These are phyloP conservation scores for Fomitopsis schrenkii DNA, from an alignment of 1,284 basidiomycete species.

Conservation along the genomic window DNA sequence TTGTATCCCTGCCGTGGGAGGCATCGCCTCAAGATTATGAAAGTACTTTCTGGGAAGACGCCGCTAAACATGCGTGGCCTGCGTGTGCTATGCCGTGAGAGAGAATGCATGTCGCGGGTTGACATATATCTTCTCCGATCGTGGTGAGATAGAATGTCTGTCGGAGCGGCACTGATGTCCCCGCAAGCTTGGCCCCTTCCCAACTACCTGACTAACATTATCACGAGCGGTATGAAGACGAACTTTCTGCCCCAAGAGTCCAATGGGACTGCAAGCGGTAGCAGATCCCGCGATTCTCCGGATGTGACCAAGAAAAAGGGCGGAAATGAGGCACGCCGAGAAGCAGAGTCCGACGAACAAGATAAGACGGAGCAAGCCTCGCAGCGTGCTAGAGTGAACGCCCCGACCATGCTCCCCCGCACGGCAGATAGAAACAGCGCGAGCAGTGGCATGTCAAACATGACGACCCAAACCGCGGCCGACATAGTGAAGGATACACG, in stretches of 20 bases:
- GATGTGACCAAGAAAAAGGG: too few species aligned
- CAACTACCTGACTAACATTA: neutral
- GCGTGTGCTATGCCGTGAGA: neutral
- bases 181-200: neutral
- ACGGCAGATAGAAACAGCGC: neutral
- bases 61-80: neutral
- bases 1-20: neutral
- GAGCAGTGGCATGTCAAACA: neutral
- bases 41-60: neutral
- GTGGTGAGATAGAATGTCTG: neutral
- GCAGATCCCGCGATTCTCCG: neutral
- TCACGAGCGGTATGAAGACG: neutral
- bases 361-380: neutral
- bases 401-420: too few species aligned
- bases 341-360: neutral
- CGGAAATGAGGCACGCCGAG: too few species aligned
- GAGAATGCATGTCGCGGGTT: neutral
- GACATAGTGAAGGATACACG: conserved; percentile 25
- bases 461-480: neutral
- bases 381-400: neutral
- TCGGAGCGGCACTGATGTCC: neutral
- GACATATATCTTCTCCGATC: neutral
- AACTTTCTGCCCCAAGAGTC: neutral
- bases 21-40: neutral
- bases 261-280: neutral